These are phyloP conservation scores for Atractiella rhizophila DNA, from an alignment of 768 basidiomycete genomes.

Conservation along the genomic window DNA sequence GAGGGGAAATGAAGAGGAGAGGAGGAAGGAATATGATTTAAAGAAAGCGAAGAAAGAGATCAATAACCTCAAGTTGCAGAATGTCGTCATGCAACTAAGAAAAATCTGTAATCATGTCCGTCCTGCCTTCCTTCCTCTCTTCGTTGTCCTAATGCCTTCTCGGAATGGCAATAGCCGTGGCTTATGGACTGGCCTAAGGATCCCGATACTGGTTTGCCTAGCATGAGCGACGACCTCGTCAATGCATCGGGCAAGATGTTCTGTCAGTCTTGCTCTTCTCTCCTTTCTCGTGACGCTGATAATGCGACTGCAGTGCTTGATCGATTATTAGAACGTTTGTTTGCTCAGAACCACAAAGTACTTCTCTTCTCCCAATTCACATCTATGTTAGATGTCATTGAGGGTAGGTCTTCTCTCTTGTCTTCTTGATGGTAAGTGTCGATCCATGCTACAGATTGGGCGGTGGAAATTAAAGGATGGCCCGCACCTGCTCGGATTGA, in stretches of 20 bases:
- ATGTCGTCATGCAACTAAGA: conserved; percentile 81
- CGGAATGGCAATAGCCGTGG: conserved; percentile 47
- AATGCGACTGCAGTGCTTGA: too few relatives aligned
- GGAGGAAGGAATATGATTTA: conserved; percentile 22
- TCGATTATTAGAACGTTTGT: conserved; percentile 55
- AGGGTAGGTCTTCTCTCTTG: conserved; percentile 35
- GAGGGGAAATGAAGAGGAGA: not conserved
- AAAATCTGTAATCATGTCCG: conserved; percentile 41
- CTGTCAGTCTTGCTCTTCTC: too few relatives aligned
- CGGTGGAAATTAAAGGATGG: conserved; percentile 56
- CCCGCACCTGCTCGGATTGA: conserved; percentile 40
- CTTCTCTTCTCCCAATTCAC: conserved; percentile 53
- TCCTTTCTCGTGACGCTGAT: too few relatives aligned
- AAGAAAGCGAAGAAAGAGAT: conserved; percentile 21
- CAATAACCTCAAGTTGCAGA: conserved; percentile 36
- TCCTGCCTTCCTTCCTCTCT: not conserved
- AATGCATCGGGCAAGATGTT: conserved; percentile 89
- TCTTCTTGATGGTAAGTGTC: not conserved
- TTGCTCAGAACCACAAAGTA: conserved; percentile 47
- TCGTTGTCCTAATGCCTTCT: not conserved
- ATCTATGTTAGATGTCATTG: conserved; percentile 83
- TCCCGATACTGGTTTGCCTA: conserved; percentile 32
- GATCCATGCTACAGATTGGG: conserved; percentile 43
- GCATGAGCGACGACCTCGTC: conserved; percentile 54
- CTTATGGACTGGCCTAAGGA: conserved; percentile 63